Base-by-base conservation (phyloP, 768 basidiomycete genomes). In the Multifurca ochricompacta region DNA sequence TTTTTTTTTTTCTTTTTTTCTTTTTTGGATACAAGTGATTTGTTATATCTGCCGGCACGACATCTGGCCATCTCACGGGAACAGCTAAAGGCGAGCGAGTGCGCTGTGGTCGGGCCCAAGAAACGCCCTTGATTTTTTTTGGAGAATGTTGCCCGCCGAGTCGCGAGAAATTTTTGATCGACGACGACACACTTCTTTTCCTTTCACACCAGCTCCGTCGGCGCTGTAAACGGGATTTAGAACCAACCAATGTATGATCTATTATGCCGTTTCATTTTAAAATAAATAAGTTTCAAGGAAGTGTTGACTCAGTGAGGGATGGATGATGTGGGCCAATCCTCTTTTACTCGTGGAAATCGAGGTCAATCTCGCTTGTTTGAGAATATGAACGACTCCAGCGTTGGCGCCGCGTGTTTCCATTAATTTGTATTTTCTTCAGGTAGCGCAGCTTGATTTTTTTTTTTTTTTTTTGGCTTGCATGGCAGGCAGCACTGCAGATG, bases 31-130 rank as follows among this genome's bases (percentile, higher is more conserved):
- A 31, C n/a, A 18, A 25, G 39, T 9, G 19, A 46, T 54, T 54
- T 48, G 53, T 40, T 34, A 47, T 54, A n/a, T 41, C 46, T 47
- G 37, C 46, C 31, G 39, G 21, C 23, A 21, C 40, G 42, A 27
- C 27, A 10, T n/a, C 7, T 32, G 34, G 30, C 14, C 28, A 36
- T 21, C 14, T 48, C 32, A 28, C 11, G 32, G 34, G 31, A 42
- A 49, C 37, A 40, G 27, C n/a, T 27, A 23, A 32, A 46, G 27
- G 21, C 23, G 11, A 25, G 19, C 19, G 11, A 23, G 23, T 30
- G 18, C 37, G 28, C 11, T 31, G 18, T 18, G 41, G 27, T 43
- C 30, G 32, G 32, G 19, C n/a, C 32, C n/a, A n/a, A n/a, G n/a
- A n/a, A n/a, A n/a, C 34, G n/a, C 19, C n/a, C 35, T 27, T 32